Evolutionary conservation across 169 alveolate species (phyloP), one percentile per base, ranked within the genome.

Genomic region (Plasmodium ovale): DNA sequence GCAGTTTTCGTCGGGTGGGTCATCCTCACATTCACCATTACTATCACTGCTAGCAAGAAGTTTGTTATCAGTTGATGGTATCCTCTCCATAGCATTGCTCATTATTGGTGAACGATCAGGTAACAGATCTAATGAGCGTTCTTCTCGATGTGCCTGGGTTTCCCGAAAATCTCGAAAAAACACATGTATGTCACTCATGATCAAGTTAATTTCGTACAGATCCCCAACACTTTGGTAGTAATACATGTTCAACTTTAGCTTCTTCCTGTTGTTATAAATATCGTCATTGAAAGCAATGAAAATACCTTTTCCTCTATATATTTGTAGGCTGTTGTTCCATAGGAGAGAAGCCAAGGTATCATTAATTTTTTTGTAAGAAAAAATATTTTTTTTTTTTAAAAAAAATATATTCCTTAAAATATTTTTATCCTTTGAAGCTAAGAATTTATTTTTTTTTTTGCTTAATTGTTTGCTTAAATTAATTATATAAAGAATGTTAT

Each of bases 201-300:
- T 58, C 10, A 58, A 25, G 5, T 85, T 71, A 9, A 85, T 85
- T 69, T 85, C 91, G 23, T 54, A 85, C 14, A 85, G 25, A 19
- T 85, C 91, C 16, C 91, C 91, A 29, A 85, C 91, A 54, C 91
- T 85, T 42, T 85, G 91, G 51, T 85, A 85, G n/a, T 85, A 85
- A 29, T 85, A 85, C 23, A 85, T 85, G 27, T 69, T 85, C 31
- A 85, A 51, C 31, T 68, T 68, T 39, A 85, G 27, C 62, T 85
- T 85, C 39, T 71, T 54, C 35, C 59, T 85, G 16, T 56, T 31
- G 16, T 19, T 85, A 58, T 85, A 85, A 2, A 85, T 35, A 64
- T 85, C 85, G 59, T 85, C 91, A 56, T 85, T 85, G 39, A 85
- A 67, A 62, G 91, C 91, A 16, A 85, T 59, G 56, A 85, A 85